Evolutionary conservation across 192 early-diverging fungal species (phyloP).

Genomic region (Entomortierella parvispora): DNA sequence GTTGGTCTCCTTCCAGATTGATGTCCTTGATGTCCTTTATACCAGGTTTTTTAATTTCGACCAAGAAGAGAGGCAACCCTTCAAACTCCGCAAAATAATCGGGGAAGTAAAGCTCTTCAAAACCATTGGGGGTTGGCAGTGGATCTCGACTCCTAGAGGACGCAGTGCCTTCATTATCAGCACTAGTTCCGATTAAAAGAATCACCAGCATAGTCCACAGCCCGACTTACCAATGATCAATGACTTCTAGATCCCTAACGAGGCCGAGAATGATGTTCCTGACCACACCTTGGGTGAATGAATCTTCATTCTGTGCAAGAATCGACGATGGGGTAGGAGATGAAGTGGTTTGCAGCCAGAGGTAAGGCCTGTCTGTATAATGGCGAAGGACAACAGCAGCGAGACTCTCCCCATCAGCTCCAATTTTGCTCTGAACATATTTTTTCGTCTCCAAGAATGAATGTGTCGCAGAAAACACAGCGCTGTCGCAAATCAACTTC

Average conservation of each 20-base stretch:
- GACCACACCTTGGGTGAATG: neutral
- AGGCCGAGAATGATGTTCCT: constrained; percentile 6
- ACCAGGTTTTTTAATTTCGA: constrained; percentile 11
- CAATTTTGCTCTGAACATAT: constrained; percentile 1
- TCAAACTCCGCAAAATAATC: constrained; percentile 13
- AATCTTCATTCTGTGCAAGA: constrained; percentile 5
- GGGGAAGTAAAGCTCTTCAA: constrained; percentile 7
- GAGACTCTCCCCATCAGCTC: constrained; percentile 2
- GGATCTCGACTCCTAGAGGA: constrained; percentile 8
- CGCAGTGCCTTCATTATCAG: neutral
- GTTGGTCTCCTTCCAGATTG: constrained; percentile 1
- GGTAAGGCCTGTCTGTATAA: constrained; percentile 1
- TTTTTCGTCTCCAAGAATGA: constrained; percentile 8
- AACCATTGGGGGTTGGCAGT: constrained; percentile 1
- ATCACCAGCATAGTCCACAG: neutral
- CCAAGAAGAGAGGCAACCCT: constrained; percentile 4
- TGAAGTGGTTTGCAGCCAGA: constrained; percentile 6
- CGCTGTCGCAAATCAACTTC: constrained; percentile 1
- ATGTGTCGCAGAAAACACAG: neutral
- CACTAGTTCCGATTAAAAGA: neutral
- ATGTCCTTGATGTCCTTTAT: constrained; percentile 6
- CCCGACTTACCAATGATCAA: constrained; percentile 13
- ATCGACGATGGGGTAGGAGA: neutral
- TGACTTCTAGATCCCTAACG: neutral
- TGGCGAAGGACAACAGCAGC: neutral